Conservation (phyloP, 805 yeast genomes). For the Sugiyamaella valdiviana region DNA sequence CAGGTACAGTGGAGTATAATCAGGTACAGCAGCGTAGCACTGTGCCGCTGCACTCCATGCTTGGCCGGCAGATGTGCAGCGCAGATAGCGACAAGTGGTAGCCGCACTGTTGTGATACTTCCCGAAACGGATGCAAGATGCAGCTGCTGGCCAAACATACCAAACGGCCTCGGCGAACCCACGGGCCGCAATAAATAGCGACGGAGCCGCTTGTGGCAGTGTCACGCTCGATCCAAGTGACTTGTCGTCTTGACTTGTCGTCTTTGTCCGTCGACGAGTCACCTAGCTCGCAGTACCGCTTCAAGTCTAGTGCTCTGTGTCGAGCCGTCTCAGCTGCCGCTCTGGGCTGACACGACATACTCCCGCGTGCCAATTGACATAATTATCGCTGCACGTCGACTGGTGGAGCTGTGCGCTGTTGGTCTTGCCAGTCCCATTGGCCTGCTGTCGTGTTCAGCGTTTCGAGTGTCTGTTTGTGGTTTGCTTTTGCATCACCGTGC, state of each 20-base stretch:
- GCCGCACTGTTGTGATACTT: neutral
- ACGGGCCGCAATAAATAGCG: neutral
- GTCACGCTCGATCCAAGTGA: neutral
- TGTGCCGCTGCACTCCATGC: no score
- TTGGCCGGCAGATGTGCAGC: no score
- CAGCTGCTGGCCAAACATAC: neutral
- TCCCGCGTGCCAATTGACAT: neutral
- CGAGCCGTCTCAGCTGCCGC: no score
- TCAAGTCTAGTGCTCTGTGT: no score
- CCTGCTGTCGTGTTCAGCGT: no score
- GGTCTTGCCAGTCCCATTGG: no score
- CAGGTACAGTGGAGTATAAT: no score
- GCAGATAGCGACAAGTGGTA: no score
- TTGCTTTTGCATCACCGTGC: neutral
- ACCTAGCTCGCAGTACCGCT: no score
- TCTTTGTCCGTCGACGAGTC: no score
- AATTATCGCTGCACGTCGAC: neutral
- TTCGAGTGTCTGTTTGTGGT: neutral
- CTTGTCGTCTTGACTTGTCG: neutral
- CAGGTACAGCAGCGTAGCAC: no score
- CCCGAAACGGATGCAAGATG: neutral
- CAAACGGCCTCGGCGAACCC: neutral
- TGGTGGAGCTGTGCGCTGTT: neutral
- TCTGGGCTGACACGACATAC: no score
- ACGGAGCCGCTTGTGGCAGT: neutral